Conservation (phyloP, 1,284 basidiomycete genomes). For the Baeospora myosura region DNA sequence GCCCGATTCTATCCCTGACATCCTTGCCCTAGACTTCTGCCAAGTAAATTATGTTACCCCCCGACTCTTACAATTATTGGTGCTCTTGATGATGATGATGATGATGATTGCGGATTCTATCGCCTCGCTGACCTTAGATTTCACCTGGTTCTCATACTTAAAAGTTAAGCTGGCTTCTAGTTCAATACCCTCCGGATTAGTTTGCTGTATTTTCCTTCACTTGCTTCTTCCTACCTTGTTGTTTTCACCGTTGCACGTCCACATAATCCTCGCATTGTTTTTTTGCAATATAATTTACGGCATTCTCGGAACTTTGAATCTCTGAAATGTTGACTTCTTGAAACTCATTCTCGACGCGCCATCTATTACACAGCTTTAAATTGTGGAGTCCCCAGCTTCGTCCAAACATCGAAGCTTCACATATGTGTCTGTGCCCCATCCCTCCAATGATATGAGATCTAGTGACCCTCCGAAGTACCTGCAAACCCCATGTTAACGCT, state of each 20-base stretch:
- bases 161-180: conserved; percentile 1
- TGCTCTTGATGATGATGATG: neutral
- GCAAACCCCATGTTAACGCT: conserved; percentile 3
- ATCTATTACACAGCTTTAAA: no score
- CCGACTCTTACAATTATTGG: neutral
- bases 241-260: neutral
- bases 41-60: neutral
- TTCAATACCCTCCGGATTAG: neutral
- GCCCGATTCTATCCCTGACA: neutral
- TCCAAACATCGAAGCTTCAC: conserved; percentile 68
- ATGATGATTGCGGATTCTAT: neutral
- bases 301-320: no score
- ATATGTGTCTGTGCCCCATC: conserved; percentile 78
- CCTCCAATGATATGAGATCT: conserved; percentile 70
- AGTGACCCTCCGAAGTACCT: conserved; percentile 77
- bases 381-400: conserved; percentile 51
- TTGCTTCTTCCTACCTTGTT: conserved; percentile 1
- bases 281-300: conserved; percentile 4
- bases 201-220: neutral
- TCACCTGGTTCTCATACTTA: neutral
- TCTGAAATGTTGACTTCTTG: no score
- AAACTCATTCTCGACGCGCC: no score
- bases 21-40: neutral
- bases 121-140: neutral
- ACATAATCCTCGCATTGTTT: conserved; percentile 2